Conservation (phyloP, 495 filamentous ascomycete genomes). For the Aspergillus steynii region DNA sequence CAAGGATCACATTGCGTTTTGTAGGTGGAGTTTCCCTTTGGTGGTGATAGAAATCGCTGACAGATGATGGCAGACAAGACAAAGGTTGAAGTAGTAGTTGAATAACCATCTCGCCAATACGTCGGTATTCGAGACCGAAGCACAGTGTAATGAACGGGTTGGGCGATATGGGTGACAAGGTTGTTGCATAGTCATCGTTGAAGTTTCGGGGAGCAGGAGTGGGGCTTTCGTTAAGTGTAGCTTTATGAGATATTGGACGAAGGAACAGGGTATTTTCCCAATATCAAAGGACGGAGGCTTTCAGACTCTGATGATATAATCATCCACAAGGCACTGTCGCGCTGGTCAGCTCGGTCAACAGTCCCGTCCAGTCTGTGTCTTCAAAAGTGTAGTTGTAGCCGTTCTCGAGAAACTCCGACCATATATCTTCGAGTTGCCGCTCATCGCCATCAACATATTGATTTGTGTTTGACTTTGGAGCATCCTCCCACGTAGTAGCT, state of each 20-base stretch:
- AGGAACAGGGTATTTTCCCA: no score
- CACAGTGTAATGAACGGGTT: no score
- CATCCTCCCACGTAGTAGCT: neutral
- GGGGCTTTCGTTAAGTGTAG: neutral
- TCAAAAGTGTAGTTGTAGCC: slow-evolving; percentile 25
- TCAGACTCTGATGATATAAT: neutral
- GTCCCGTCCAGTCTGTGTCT: slow-evolving; percentile 34
- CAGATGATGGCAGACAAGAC: slow-evolving; percentile 32
- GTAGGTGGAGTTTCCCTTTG: slow-evolving; percentile 38
- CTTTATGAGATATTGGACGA: no score
- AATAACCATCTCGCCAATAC: slow-evolving; percentile 11
- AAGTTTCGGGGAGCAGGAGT: neutral
- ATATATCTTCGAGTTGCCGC: slow-evolving; percentile 33
- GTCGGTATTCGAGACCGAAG: no score
- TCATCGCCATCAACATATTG: neutral
- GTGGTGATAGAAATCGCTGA: neutral
- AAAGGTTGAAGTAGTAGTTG: slow-evolving; percentile 40
- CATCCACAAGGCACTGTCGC: slow-evolving; percentile 15
- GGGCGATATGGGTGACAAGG: neutral
- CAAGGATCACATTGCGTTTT: slow-evolving; percentile 67
- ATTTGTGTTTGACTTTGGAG: neutral
- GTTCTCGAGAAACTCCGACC: slow-evolving; percentile 36
- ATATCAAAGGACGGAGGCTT: no score
- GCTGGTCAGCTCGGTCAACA: slow-evolving; percentile 36
- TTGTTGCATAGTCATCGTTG: neutral